A percentile compares a stretch with the other conserved stretches of the same genome.
Evolutionary conservation across 257 asterid species (phyloP).

Genomic region (Rauvolfia tetraphylla): DNA sequence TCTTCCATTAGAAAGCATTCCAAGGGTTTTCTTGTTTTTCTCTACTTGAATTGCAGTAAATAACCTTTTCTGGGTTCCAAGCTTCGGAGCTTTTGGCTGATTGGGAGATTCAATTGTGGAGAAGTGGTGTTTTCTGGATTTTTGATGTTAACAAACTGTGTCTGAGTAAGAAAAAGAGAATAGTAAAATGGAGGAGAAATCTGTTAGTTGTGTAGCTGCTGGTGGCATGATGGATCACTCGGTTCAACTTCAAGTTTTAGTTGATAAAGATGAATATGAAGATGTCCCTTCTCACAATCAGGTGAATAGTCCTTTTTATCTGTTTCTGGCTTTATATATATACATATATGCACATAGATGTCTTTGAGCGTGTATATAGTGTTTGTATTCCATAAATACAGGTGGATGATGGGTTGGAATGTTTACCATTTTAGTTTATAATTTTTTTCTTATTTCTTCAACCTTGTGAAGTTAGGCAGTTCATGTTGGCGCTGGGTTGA

Average conservation of each 20-base stretch:
- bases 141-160: neutral
- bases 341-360: neutral
- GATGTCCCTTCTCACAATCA: slow-evolving; percentile 5
- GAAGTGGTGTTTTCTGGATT: neutral
- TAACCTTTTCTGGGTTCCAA: neutral
- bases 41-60: neutral
- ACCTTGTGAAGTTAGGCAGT: neutral
- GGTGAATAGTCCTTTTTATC: slow-evolving; percentile 5
- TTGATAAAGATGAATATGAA: slow-evolving; percentile 15
- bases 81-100: neutral
- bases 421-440: neutral
- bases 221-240: slow-evolving; percentile 15
- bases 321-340: neutral
- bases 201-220: slow-evolving; percentile 5
- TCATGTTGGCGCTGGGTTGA: neutral
- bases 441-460: neutral
- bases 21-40: neutral
- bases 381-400: neutral
- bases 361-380: neutral
- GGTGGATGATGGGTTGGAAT: neutral
- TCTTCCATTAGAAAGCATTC: neutral
- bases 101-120: neutral
- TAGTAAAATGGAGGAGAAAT: slow-evolving; percentile 19
- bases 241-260: slow-evolving; percentile 11
- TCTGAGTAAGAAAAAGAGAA: neutral